Evolutionary conservation across 108 stramenopile genomes (phyloP), one percentile per base, ranked within the genome.

Genomic region (Cyclostephanos invisitatus): DNA sequence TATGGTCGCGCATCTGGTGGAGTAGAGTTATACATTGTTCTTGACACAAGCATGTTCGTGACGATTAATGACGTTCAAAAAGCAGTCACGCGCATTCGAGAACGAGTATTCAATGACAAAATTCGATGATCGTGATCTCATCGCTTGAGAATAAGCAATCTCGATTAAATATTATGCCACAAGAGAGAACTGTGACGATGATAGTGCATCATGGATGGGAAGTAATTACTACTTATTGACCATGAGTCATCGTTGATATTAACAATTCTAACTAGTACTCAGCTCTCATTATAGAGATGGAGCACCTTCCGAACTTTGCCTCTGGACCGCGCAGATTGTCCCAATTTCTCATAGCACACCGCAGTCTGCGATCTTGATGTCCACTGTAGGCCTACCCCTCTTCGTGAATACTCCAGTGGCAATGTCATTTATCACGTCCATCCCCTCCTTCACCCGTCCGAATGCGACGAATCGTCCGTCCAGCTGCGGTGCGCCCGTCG

Each of bases 391-490:
- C 53, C 56, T 58, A 18, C 91, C 91, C 50, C 89, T 78, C 62
- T 85, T 81, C 7, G 92, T 94, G 68, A 86, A 88, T 14, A 92
- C 67, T 14, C 78, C 70, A 14, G 57, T 77, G 32, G 83, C 83
- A 68, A 90, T 83, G 35, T 87, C 73, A 64, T 89, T 67, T 7
- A 93, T 51, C 20, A 85, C 76, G 42, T 81, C 75, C 77, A 94
- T 67, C 11, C 87, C 87, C 62, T 85, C 85, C 75, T 84, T 85
- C 55, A 96, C 73, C 10, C 85, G 68, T 37, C 93, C 96, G 81
- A 96, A 90, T 8, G 91, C 87, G 3, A 93, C 85, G 70, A 84
- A 83, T 53, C 89, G 84, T 56, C 94, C 94, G 77, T 95, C 93
- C 75, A 96, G 58, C 71, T 96, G 96, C 24, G 85, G 87, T 12